Conservation (phyloP, 345 rosid genomes). For the Euphorbia pulcherrima region DNA sequence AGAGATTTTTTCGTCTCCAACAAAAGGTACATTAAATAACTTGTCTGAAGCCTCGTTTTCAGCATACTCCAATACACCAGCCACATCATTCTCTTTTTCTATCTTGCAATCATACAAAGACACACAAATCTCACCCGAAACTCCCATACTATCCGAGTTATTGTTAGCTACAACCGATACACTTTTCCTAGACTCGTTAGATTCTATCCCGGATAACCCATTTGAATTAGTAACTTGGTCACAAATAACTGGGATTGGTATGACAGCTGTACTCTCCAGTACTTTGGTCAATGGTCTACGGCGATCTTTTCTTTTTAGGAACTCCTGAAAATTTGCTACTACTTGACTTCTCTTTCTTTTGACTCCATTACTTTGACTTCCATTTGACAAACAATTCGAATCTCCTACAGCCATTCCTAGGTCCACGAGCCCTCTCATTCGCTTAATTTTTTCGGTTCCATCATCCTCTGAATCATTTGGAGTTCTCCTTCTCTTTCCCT, state of each 20-base stretch:
- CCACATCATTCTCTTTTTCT: conserved; percentile 51
- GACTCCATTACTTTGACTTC: conserved; percentile 44
- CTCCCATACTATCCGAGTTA: conserved; percentile 65
- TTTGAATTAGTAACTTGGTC: conserved; percentile 50
- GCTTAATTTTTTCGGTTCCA: conserved; percentile 85
- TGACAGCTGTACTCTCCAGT: conserved; percentile 80
- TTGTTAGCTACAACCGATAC: conserved; percentile 41
- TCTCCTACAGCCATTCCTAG: conserved; percentile 61
- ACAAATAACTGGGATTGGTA: conserved; percentile 64
- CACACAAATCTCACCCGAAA: conserved; percentile 49
- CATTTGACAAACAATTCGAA: conserved; percentile 50
- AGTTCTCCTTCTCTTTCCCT: conserved; percentile 72
- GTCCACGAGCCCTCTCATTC: conserved; percentile 98
- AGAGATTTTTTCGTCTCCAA: conserved; percentile 57
- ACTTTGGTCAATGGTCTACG: conserved; percentile 84
- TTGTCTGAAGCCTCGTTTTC: conserved; percentile 52
- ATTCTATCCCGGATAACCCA: conserved; percentile 47
- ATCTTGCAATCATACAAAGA: conserved; percentile 41
- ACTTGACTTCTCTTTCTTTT: conserved; percentile 72
- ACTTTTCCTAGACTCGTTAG: conserved; percentile 57
- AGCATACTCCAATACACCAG: conserved; percentile 36
- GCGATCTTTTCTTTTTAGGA: conserved; percentile 64
- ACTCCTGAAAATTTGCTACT: conserved; percentile 51
- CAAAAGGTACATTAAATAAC: conserved; percentile 79
- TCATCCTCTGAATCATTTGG: conserved; percentile 98